phyloP scores from a whole-genome alignment of 768 basidiomycete genomes.

The Lentinus tigrinus region DNA sequence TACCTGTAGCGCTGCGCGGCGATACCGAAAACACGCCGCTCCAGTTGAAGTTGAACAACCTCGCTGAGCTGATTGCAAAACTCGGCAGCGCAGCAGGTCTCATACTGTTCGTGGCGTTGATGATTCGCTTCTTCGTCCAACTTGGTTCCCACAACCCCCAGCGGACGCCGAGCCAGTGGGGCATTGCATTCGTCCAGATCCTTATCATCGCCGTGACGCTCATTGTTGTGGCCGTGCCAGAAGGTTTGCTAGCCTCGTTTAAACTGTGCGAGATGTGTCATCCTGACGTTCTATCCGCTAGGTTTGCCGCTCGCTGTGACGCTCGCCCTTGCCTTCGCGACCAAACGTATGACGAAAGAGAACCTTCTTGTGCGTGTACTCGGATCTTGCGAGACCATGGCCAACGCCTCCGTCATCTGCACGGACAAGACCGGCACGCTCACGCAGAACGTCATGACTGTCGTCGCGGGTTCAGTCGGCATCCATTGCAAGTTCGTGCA shows the following conservation, averaged over 20 bases:
- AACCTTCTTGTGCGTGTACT: constrained; percentile 94
- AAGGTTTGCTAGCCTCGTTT: constrained; percentile 44
- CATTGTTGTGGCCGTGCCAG: constrained; percentile 86
- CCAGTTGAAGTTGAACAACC: constrained; percentile 86
- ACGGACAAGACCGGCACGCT: constrained; percentile 97
- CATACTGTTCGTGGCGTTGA: constrained; percentile 74
- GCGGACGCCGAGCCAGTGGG: constrained; percentile 78
- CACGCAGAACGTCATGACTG: constrained; percentile 92
- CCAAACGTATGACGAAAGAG: constrained; percentile 96
- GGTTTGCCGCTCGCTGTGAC: constrained; percentile 95
- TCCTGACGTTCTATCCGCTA: constrained; percentile 27
- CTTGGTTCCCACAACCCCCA: constrained; percentile 59
- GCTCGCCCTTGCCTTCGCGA: constrained; percentile 94
- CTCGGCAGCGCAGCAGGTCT: constrained; percentile 81
- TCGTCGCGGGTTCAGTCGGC: constrained; percentile 94
- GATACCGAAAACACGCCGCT: constrained; percentile 90
- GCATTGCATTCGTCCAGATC: constrained; percentile 88
- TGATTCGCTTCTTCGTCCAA: constrained; percentile 95
- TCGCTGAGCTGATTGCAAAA: constrained; percentile 97
- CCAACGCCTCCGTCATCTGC: constrained; percentile 92
- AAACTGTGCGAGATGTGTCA: constrained; percentile 1
- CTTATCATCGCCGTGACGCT: constrained; percentile 93
- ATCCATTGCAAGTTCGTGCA: constrained; percentile 93
- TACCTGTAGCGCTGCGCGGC: constrained; percentile 75
- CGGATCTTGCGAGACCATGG: constrained; percentile 98